Evolutionary conservation across 2,329 filamentous ascomycete genomes (phyloP).

Genomic region (Fusarium stilboides): DNA sequence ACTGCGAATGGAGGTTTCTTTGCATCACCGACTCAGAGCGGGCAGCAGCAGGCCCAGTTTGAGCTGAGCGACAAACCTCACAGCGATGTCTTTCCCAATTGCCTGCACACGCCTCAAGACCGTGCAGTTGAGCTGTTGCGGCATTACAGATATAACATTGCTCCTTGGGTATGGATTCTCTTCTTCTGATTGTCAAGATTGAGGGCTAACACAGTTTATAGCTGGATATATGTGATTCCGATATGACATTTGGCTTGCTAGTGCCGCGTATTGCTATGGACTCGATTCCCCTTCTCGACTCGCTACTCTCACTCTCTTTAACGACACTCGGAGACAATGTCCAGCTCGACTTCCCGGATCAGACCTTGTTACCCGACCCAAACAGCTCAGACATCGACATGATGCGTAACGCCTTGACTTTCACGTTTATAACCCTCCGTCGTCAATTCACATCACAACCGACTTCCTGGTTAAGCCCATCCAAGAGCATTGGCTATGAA

Average conservation of each 20-base stretch:
- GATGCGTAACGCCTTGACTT: constrained; percentile 25
- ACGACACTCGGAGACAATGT: constrained; percentile 34
- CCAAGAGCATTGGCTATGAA: constrained; percentile 29
- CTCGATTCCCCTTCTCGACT: constrained; percentile 46
- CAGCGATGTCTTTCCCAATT: constrained; percentile 42
- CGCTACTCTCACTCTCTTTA: constrained; percentile 48
- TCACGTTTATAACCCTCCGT: constrained; percentile 31
- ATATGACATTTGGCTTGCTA: constrained; percentile 59
- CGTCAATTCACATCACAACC: constrained; percentile 38
- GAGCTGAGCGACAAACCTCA: constrained; percentile 18
- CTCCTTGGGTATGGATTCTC: constrained; percentile 59
- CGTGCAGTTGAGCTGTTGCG: constrained; percentile 54
- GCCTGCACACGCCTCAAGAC: constrained; percentile 48
- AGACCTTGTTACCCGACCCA: constrained; percentile 14
- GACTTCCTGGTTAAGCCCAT: constrained; percentile 43
- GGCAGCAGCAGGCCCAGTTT: constrained; percentile 12
- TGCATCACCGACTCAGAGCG: constrained; percentile 20
- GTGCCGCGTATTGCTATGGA: constrained; percentile 52
- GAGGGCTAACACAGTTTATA: constrained; percentile 37
- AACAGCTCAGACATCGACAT: constrained; percentile 20
- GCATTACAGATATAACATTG: constrained; percentile 62
- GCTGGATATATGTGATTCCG: constrained; percentile 61
- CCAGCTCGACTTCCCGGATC: constrained; percentile 22
- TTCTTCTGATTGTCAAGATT: background rate
- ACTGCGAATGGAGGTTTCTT: constrained; percentile 25